These are phyloP conservation scores for Sporodiniella umbellata DNA, from an alignment of 371 early-diverging fungal genomes.

Conservation along the genomic window DNA sequence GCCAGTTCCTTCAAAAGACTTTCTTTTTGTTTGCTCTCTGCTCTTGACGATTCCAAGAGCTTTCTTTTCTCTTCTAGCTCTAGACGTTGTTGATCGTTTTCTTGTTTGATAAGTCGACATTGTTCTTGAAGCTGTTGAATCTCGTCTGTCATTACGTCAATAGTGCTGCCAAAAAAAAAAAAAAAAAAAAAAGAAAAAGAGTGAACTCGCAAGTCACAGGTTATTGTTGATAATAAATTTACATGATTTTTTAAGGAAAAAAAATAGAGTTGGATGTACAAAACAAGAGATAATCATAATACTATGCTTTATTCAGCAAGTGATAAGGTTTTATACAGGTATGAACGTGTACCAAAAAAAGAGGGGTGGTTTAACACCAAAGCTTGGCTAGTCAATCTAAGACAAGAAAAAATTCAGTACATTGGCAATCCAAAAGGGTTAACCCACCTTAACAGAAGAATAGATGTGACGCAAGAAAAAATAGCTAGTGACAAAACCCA, in stretches of 20 bases:
- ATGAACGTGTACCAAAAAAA: no score
- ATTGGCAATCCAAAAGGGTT: not conserved
- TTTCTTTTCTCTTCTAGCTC: not conserved
- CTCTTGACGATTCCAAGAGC: not conserved
- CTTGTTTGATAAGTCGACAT: not conserved
- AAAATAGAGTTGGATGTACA: no score
- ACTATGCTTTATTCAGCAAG: no score
- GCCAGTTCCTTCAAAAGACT: not conserved
- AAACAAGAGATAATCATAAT: no score
- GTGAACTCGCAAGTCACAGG: not conserved
- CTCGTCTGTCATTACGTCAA: not conserved
- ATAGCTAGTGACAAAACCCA: conserved; percentile 39
- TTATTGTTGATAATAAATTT: no score
- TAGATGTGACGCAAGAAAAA: conserved; percentile 35
- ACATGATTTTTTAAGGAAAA: no score
- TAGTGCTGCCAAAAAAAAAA: no score
- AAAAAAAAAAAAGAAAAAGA: not conserved
- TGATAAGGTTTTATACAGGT: no score
- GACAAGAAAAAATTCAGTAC: not conserved
- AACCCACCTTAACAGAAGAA: conserved; percentile 36
- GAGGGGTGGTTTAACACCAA: no score
- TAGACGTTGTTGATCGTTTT: not conserved
- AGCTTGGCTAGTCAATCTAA: conserved; percentile 2
- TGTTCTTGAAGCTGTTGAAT: not conserved
- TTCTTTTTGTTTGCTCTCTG: not conserved